A percentile compares a stretch with the other conserved stretches of the same genome.
phyloP scores from a whole-genome alignment of 306 rosid species.

The Cicer bijugum region DNA sequence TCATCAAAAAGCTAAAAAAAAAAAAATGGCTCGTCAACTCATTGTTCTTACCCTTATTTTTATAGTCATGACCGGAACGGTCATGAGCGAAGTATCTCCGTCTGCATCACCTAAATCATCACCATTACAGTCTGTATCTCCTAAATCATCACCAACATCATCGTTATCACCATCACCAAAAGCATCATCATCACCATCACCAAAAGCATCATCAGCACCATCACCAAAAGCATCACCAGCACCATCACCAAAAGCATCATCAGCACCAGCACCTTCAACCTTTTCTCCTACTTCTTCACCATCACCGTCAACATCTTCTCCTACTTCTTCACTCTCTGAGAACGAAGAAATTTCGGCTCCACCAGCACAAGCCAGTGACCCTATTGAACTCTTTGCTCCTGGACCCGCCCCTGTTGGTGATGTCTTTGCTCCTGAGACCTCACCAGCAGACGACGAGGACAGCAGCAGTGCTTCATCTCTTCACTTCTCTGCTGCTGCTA shows the following conservation, averaged over 20 bases:
- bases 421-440: not conserved
- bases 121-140: not conserved
- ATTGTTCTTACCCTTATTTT: conserved; percentile 55
- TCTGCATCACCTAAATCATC: conserved; percentile 49
- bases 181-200: not conserved
- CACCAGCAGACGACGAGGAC: not conserved
- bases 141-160: conserved; percentile 17
- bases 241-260: not conserved
- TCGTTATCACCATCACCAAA: not conserved
- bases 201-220: not conserved
- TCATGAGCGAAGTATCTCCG: conserved; percentile 46
- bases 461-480: conserved; percentile 18
- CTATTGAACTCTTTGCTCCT: conserved; percentile 39
- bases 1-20: not conserved
- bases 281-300: conserved; percentile 33
- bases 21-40: conserved; percentile 48
- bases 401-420: conserved; percentile 18
- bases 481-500: not conserved
- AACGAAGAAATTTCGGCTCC: conserved; percentile 52
- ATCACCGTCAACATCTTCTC: not conserved
- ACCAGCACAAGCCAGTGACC: conserved; percentile 57
- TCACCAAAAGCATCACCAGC: no score
- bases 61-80: conserved; percentile 19
- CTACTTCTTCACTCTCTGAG: conserved; percentile 41
- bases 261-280: no score